A percentile compares a stretch with the other conserved stretches of the same genome.
phyloP scores from a whole-genome alignment of 2,329 filamentous ascomycete genomes.

The Fusarium equiseti region DNA sequence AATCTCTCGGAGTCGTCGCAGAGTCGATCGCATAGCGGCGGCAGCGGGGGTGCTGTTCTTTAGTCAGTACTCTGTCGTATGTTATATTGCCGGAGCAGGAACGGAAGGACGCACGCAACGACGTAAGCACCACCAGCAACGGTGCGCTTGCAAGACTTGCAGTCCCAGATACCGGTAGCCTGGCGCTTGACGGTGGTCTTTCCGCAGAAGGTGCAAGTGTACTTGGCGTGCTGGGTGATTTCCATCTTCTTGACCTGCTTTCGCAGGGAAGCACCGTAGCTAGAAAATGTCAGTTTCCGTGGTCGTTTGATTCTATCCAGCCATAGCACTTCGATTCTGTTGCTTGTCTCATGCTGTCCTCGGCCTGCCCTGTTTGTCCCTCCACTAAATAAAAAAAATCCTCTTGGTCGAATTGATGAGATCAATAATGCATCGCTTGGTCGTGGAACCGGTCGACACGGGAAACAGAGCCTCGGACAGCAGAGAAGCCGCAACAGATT shows the following conservation, averaged over 20 bases:
- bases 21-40: slow-evolving; percentile 93
- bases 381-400: not conserved
- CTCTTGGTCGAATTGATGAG: slow-evolving; percentile 1
- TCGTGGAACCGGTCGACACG: slow-evolving; percentile 9
- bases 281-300: slow-evolving; percentile 56
- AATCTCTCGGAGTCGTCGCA: slow-evolving; percentile 97
- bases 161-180: slow-evolving; percentile 96
- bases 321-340: slow-evolving; percentile 6
- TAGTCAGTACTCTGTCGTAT: slow-evolving; percentile 46
- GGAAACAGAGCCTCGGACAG: slow-evolving; percentile 2
- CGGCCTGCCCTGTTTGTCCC: slow-evolving; percentile 14
- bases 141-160: slow-evolving; percentile 94
- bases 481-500: slow-evolving; percentile 27
- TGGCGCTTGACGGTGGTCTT: slow-evolving; percentile 94
- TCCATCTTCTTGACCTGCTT: slow-evolving; percentile 99
- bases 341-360: slow-evolving; percentile 13
- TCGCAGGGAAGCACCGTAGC: slow-evolving; percentile 98
- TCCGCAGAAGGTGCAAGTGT: slow-evolving; percentile 98
- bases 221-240: slow-evolving; percentile 97
- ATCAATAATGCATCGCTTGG: slow-evolving; percentile 1
- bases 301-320: slow-evolving; percentile 7
- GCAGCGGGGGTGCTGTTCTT: slow-evolving; percentile 85
- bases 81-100: not conserved
- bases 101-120: slow-evolving; percentile 83
- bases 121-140: slow-evolving; percentile 82